phyloP scores from a whole-genome alignment of 2,329 filamentous ascomycete species.

The Penicillium corylophilum region DNA sequence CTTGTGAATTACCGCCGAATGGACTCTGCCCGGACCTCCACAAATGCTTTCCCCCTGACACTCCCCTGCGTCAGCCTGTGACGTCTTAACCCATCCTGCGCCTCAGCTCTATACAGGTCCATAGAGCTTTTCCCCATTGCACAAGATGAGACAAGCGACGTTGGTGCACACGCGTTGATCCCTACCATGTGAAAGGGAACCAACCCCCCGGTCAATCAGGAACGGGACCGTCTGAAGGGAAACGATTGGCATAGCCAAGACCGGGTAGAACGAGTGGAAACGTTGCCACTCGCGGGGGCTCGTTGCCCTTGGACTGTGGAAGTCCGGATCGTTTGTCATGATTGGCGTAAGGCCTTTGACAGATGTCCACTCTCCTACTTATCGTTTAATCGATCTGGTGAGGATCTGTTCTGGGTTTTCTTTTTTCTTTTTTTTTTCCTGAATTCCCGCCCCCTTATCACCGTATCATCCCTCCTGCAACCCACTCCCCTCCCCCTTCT shows the following conservation, averaged over 20 bases:
- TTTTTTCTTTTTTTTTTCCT: slow-evolving; percentile 7
- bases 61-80: slow-evolving; percentile 30
- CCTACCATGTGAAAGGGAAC: not conserved
- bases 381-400: slow-evolving; percentile 18
- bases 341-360: slow-evolving; percentile 21
- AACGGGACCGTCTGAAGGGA: not conserved
- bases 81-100: slow-evolving; percentile 17
- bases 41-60: slow-evolving; percentile 23
- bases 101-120: slow-evolving; percentile 1
- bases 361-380: slow-evolving; percentile 23
- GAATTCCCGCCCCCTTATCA: slow-evolving; percentile 17
- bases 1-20: slow-evolving; percentile 1
- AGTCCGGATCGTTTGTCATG: slow-evolving; percentile 8
- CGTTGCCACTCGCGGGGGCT: slow-evolving; percentile 22
- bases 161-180: not conserved
- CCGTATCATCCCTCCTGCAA: slow-evolving; percentile 15
- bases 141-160: not conserved
- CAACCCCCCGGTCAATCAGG: not conserved
- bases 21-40: not conserved
- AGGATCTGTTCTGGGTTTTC: slow-evolving; percentile 12
- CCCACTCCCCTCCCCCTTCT: slow-evolving; percentile 18
- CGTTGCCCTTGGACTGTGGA: slow-evolving; percentile 6
- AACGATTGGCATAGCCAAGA: slow-evolving; percentile 7
- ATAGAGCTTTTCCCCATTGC: not conserved
- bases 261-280: slow-evolving; percentile 5